These are phyloP conservation scores for Pyrenula aspistea DNA, from an alignment of 495 filamentous ascomycete species.

Conservation along the genomic window DNA sequence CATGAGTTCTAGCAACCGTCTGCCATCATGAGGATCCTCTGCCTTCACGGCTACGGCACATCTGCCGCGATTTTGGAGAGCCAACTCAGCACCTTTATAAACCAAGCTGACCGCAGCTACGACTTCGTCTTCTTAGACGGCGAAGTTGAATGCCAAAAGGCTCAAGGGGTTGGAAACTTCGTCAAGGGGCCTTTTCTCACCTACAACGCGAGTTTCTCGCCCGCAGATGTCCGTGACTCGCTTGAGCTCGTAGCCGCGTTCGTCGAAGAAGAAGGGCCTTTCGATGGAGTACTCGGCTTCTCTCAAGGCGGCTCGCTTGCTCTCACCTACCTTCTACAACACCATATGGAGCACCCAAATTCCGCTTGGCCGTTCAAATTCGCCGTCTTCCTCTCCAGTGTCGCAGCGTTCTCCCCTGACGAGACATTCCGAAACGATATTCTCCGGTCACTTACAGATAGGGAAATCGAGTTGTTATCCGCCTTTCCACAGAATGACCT, in stretches of 20 bases:
- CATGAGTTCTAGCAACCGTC: no score
- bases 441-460: no score
- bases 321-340: constrained; percentile 9
- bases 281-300: constrained; percentile 19
- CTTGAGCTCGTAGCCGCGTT: constrained; percentile 9
- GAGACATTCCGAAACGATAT: no score
- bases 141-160: neutral
- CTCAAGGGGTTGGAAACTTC: neutral
- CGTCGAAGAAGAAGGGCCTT: constrained; percentile 15
- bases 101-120: neutral
- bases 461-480: no score
- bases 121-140: neutral
- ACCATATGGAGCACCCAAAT: constrained; percentile 3
- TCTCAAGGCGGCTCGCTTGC: constrained; percentile 14
- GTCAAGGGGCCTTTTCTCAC: neutral
- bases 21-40: constrained; percentile 43
- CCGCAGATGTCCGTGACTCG: constrained; percentile 2
- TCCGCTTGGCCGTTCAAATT: no score
- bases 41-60: constrained; percentile 53
- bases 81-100: constrained; percentile 15
- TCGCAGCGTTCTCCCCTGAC: no score
- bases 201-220: neutral
- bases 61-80: constrained; percentile 45
- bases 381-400: no score
- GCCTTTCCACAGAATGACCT: no score